Evolutionary conservation across 2,329 filamentous ascomycete genomes (phyloP).

Genomic region (Epichloe typhina): DNA sequence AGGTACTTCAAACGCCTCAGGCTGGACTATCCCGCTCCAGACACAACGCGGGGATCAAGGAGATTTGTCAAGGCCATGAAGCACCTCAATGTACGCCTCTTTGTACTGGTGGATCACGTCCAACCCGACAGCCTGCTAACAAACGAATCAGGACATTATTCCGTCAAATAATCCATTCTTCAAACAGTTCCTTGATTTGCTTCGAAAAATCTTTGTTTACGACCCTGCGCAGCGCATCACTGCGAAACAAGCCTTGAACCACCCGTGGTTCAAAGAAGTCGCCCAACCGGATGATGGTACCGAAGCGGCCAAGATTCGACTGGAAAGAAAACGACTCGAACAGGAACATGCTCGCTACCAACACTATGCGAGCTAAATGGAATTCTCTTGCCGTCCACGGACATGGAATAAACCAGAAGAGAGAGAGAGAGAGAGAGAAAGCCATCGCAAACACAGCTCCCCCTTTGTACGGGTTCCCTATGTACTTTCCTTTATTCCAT

Average conservation of each 20-base stretch:
- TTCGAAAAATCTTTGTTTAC: slow-evolving; percentile 49
- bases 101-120: neutral
- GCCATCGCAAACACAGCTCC: neutral
- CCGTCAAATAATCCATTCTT: slow-evolving; percentile 39
- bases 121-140: neutral
- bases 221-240: slow-evolving; percentile 46
- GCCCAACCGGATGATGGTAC: slow-evolving; percentile 48
- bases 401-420: neutral
- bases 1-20: slow-evolving; percentile 55
- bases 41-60: slow-evolving; percentile 51
- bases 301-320: slow-evolving; percentile 42
- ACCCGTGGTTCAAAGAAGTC: slow-evolving; percentile 47
- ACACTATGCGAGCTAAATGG: neutral
- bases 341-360: slow-evolving; percentile 4
- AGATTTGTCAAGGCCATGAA: slow-evolving; percentile 65
- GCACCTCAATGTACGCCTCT: slow-evolving; percentile 40
- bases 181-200: slow-evolving; percentile 41
- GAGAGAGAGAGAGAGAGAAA: neutral
- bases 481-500: neutral
- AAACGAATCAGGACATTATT: slow-evolving; percentile 32
- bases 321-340: slow-evolving; percentile 5
- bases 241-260: slow-evolving; percentile 44
- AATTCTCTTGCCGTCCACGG: neutral
- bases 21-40: slow-evolving; percentile 50
- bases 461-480: neutral